Evolutionary conservation across 805 yeast genomes (phyloP), one percentile per base, ranked within the genome.

Genomic region (Jamesozyma piceae): DNA sequence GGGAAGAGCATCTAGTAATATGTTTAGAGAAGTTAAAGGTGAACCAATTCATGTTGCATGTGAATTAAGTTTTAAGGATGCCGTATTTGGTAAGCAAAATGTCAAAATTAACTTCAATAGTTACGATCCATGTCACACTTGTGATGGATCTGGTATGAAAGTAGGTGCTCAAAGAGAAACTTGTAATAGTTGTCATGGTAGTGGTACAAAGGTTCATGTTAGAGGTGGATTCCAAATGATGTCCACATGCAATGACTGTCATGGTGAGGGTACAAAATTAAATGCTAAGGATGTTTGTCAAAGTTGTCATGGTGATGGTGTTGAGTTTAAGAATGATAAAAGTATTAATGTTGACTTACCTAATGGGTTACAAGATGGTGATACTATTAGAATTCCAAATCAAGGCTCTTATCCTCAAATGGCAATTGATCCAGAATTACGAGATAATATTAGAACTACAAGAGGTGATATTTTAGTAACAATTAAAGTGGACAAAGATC

Each of bases 221-320:
- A 73, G 81, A 51, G 96, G 95, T 3, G 97, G 97, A 0, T 92
- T 90, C 74, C 96, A 89, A 55, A 88, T 92, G 95, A 81, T 95
- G 2, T 79, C 95, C 0, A 87, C 96, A 11, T 92, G 99, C 73
- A 72, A 72, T 39, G 67, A 79, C 3, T 92, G 99, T 71, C 78
- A 74, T 36, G 99, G 99, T 33, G 68, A 84, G 5, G 99, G 99
- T 42, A 92, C 87, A 1, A 72, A 70, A 3, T 77, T 88, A 39
- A 74, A 79, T 37, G 69, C 73, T 17, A 65, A 69, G 13, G 88
- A 87, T 57, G 77, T 78, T 42, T 92, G 99, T 72, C 55, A 59
- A 1, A 61, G 79, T 1, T 92, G 99, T 66, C 89, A 80, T 50
- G 97, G 97, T 40, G 80, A 83, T 47, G 99, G 98, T 45, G 95